Conservation (phyloP, 192 early-diverging fungal species). For the Coemansia sp. region DNA sequence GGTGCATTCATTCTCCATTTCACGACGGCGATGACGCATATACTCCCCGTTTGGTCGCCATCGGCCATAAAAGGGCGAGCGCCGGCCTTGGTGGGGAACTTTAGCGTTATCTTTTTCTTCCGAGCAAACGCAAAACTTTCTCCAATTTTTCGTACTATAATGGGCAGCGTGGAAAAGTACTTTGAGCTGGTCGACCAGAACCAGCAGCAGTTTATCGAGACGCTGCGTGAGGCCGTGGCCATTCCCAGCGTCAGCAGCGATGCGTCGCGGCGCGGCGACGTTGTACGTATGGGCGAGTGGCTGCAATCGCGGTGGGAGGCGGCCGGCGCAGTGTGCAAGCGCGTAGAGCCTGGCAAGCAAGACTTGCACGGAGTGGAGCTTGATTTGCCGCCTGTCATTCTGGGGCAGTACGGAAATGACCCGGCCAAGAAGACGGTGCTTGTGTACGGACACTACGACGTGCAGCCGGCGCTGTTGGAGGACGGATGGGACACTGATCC, state of each 20-base stretch:
- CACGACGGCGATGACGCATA: not conserved
- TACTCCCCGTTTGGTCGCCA: not conserved
- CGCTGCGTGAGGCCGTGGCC: constrained; percentile 83
- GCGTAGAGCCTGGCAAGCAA: constrained; percentile 78
- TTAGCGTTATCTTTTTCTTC: not conserved
- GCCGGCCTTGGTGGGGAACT: not conserved
- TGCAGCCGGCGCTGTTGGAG: constrained; percentile 85
- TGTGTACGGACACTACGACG: constrained; percentile 98
- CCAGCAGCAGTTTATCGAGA: constrained; percentile 78
- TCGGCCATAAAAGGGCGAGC: not conserved
- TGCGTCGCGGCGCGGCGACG: constrained; percentile 70
- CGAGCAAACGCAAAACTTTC: not conserved
- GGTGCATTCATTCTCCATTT: not conserved
- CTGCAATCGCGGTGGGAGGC: constrained; percentile 70
- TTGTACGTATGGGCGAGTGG: constrained; percentile 89
- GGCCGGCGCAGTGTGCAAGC: constrained; percentile 65
- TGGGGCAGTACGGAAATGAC: constrained; percentile 88
- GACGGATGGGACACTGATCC: constrained; percentile 94
- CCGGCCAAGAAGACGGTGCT: constrained; percentile 92
- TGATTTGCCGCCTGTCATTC: constrained; percentile 87
- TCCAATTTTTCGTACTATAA: constrained; percentile 1
- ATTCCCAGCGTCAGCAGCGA: constrained; percentile 84
- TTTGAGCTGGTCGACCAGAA: constrained; percentile 75
- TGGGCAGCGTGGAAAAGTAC: constrained; percentile 60
- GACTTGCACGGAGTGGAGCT: constrained; percentile 73